Base-by-base conservation (phyloP, 2,329 filamentous ascomycete species). In the Hymenoscyphus fructigenus region DNA sequence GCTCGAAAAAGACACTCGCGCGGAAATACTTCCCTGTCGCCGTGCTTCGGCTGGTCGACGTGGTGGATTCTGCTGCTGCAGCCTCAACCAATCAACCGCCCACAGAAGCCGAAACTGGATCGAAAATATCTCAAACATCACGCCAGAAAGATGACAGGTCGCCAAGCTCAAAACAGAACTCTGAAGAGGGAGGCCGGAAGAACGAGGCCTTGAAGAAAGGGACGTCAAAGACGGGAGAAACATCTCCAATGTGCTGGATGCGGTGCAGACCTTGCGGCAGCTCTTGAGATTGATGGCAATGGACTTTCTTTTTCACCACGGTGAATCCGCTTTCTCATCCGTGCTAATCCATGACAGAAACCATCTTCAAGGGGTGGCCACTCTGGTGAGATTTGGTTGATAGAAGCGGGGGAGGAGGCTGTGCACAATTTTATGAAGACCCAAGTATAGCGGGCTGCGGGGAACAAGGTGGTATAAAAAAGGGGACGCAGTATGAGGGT, bases 41-140 rank as follows among this genome's bases (percentile, higher is more conserved):
- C 32, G n/a, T 38, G 56, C 29, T 17, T 10, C 56, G 28, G 17
- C 28, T 23, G n/a, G 28, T 17, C 32, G 14, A 17, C 17, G 12
- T 38, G 28, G 57, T 41, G 47, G 44, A 47, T 61, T 60, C 60
- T 61, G 50, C 28, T 56, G 60, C 60, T 28, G 32, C 60, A 28
- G 12, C 36, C 15, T n/a, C 57, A 61, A 15, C 65, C 57, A 65
- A 66, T 65, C 64, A 67, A 7, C 34, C n/a, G 17, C 5, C 44
- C 15, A 59, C 60, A 28, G 17, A 60, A 61, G 36, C 28, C 66
- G 68, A 70, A 70, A 70, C 68, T 29, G 44, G 59, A 59, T 62
- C 61, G 26, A 63, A 61, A 67, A 69, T 65, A 67, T 68, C 68
- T 69, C 68, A 69, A 69, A 69, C 68, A 69, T 66, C 62, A 67